Percentiles rank a stretch among this genome's conserved stretches.
phyloP scores from a whole-genome alignment of 495 filamentous ascomycete species.

The Parachaetomium inaequale region DNA sequence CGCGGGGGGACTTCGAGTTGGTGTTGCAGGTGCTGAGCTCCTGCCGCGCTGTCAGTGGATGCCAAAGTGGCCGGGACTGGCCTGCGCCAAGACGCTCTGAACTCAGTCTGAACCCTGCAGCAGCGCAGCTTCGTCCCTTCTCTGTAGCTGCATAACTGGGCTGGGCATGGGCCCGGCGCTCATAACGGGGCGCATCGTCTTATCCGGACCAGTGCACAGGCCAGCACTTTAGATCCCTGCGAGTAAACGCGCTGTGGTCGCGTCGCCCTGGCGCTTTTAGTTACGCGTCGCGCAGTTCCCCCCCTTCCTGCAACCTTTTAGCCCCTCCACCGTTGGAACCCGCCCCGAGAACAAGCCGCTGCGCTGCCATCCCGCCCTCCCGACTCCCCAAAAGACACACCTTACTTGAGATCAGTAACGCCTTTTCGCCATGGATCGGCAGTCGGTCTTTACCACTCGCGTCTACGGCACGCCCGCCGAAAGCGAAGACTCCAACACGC shows the following conservation, averaged over 20 bases:
- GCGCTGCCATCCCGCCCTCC: background rate
- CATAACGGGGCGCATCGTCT: background rate
- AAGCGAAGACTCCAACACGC: conserved; percentile 51
- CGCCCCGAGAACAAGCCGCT: background rate
- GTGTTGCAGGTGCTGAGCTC: conserved; percentile 1
- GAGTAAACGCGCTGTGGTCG: conserved; percentile 12
- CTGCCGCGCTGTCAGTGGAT: background rate
- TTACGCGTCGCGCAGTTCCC: conserved; percentile 8
- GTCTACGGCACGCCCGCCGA: conserved; percentile 45
- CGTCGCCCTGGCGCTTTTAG: conserved; percentile 25
- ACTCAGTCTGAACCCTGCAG: background rate
- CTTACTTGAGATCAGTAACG: background rate
- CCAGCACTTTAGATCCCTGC: conserved; percentile 31
- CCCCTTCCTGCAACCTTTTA: conserved; percentile 15
- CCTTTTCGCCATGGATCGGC: conserved; percentile 67
- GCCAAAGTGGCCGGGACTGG: conserved; percentile 15
- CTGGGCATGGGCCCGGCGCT: background rate
- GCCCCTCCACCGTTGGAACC: conserved; percentile 21
- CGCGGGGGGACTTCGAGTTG: background rate
- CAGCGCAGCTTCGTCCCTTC: background rate
- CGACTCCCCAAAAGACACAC: background rate
- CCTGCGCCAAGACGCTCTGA: conserved; percentile 10
- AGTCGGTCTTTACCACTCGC: conserved; percentile 75
- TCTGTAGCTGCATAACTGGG: conserved; percentile 2
- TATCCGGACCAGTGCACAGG: background rate